Evolutionary conservation across 768 basidiomycete species (phyloP).

Genomic region (Naganishia kalamii): DNA sequence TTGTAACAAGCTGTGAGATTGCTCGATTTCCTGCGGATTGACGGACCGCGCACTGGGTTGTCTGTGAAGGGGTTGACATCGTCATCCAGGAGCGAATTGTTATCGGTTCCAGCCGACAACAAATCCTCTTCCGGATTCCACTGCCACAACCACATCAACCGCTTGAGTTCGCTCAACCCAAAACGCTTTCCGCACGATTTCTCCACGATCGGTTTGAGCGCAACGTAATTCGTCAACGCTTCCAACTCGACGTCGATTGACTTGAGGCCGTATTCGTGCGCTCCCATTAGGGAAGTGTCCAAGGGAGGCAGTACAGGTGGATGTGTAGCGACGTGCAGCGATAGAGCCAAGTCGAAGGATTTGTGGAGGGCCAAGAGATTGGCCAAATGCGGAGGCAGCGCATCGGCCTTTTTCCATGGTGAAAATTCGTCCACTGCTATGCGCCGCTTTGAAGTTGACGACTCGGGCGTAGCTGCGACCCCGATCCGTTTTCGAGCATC

Average conservation of each 20-base stretch:
- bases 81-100: background rate
- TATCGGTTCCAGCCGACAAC: constrained; percentile 16
- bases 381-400: constrained; percentile 40
- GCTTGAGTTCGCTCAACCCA: constrained; percentile 34
- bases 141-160: constrained; percentile 44
- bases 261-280: background rate
- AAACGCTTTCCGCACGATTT: constrained; percentile 37
- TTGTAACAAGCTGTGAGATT: constrained; percentile 25
- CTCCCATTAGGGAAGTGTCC: background rate
- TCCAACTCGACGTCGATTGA: constrained; percentile 29
- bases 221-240: constrained; percentile 37
- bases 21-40: background rate
- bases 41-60: constrained; percentile 13
- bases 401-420: background rate
- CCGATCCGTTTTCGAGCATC: constrained; percentile 17
- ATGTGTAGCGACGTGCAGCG: constrained; percentile 41
- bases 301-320: constrained; percentile 43
- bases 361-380: constrained; percentile 39
- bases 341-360: constrained; percentile 42
- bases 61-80: background rate
- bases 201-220: constrained; percentile 39
- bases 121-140: constrained; percentile 36
- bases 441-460: background rate
- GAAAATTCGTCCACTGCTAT: background rate
- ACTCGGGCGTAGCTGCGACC: constrained; percentile 5